Conservation (phyloP, 2,329 filamentous ascomycete species). For the Endocalyx cinctus region DNA sequence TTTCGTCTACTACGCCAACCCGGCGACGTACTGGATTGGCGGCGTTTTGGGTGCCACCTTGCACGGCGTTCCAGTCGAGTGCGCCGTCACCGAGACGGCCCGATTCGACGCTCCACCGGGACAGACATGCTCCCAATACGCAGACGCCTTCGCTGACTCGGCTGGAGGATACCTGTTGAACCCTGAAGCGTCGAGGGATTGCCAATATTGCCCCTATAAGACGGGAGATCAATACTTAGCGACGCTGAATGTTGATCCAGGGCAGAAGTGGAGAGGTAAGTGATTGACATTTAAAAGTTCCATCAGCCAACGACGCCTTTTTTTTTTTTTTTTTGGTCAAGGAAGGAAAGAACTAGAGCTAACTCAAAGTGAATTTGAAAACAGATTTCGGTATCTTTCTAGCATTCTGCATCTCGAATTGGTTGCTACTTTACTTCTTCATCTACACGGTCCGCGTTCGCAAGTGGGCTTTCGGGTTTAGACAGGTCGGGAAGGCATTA, state of each 20-base stretch:
- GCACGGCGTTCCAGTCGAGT: slow-evolving; percentile 43
- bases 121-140: slow-evolving; percentile 62
- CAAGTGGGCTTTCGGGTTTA: slow-evolving; percentile 67
- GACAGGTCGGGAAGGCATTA: no score
- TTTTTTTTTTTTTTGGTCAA: no score
- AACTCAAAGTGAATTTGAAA: slow-evolving; percentile 3
- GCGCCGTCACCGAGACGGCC: slow-evolving; percentile 34
- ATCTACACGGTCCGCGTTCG: slow-evolving; percentile 68
- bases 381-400: slow-evolving; percentile 66
- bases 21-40: slow-evolving; percentile 66
- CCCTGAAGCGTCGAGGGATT: slow-evolving; percentile 50
- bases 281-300: no score
- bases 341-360: background rate
- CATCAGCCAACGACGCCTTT: no score
- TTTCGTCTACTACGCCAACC: slow-evolving; percentile 68
- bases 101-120: slow-evolving; percentile 57
- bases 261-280: slow-evolving; percentile 62
- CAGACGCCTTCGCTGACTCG: slow-evolving; percentile 49
- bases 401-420: slow-evolving; percentile 66
- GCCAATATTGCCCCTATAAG: slow-evolving; percentile 65
- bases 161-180: slow-evolving; percentile 62
- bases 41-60: slow-evolving; percentile 64
- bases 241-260: slow-evolving; percentile 43
- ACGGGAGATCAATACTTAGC: slow-evolving; percentile 57
- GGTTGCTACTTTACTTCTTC: slow-evolving; percentile 70